phyloP scores from a whole-genome alignment of 441 rosid genomes.

The Eruca vesicaria region DNA sequence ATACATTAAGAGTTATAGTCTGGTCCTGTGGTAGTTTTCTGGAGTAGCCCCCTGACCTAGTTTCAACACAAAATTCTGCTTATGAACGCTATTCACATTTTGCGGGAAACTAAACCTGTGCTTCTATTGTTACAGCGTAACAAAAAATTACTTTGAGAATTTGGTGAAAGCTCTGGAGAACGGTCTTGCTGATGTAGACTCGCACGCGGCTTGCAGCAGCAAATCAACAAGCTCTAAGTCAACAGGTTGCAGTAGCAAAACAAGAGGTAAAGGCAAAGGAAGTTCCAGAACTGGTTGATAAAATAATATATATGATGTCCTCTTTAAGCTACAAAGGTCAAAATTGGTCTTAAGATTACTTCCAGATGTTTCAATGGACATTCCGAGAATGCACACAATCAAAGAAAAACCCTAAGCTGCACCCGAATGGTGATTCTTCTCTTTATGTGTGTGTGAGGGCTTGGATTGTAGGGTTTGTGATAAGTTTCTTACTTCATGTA shows the following conservation, averaged over 20 bases:
- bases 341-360: slow-evolving; percentile 3
- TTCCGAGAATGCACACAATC: not conserved
- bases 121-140: slow-evolving; percentile 54
- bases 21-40: slow-evolving; percentile 6
- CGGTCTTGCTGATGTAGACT: slow-evolving; percentile 82
- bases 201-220: slow-evolving; percentile 61
- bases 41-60: slow-evolving; percentile 4
- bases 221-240: slow-evolving; percentile 54
- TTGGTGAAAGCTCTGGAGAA: slow-evolving; percentile 88
- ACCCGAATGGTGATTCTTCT: not conserved
- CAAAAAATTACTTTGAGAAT: slow-evolving; percentile 92
- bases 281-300: slow-evolving; percentile 27
- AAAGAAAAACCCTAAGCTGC: slow-evolving; percentile 1
- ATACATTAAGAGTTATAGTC: slow-evolving; percentile 5
- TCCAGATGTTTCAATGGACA: not conserved
- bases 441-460: not conserved
- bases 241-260: slow-evolving; percentile 49
- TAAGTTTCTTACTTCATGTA: slow-evolving; percentile 12
- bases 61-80: not conserved
- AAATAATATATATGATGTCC: slow-evolving; percentile 1
- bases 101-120: not conserved
- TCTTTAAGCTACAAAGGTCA: slow-evolving; percentile 1
- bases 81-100: not conserved
- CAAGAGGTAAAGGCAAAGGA: slow-evolving; percentile 63
- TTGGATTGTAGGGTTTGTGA: slow-evolving; percentile 22